Percentiles rank a stretch among this genome's conserved stretches.
Conservation (phyloP, 805 yeast species). For the Metschnikowia arizonensis region DNA sequence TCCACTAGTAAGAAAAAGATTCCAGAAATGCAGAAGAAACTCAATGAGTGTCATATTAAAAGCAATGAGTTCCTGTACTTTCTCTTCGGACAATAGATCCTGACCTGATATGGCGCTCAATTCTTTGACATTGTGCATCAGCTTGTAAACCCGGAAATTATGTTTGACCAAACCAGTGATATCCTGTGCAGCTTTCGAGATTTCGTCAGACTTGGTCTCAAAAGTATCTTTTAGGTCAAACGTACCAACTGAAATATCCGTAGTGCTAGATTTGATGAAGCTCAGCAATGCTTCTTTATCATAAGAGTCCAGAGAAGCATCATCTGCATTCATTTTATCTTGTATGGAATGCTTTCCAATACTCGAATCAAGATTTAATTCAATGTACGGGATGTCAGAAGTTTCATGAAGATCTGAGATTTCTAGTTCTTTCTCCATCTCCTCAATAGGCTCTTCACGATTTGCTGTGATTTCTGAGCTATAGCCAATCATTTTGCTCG, state of each 20-base stretch:
- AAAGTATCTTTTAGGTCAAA: conserved; percentile 30
- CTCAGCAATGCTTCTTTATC: conserved; percentile 2
- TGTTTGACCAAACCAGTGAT: conserved; percentile 46
- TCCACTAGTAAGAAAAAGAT: conserved; percentile 31
- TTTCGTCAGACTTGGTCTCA: conserved; percentile 28
- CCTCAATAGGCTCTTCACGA: conserved; percentile 25
- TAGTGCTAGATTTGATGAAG: conserved; percentile 16
- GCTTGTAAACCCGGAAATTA: conserved; percentile 53
- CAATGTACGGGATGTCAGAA: conserved; percentile 49
- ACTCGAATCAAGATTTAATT: conserved; percentile 36
- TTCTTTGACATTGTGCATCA: conserved; percentile 19
- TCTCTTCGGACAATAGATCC: conserved; percentile 34
- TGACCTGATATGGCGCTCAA: conserved; percentile 8
- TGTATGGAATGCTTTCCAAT: conserved; percentile 18
- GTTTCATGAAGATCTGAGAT: conserved; percentile 50
- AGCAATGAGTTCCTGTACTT: conserved; percentile 32
- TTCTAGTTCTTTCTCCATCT: conserved; percentile 42
- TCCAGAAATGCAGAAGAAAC: conserved; percentile 43
- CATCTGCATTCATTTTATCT: conserved; percentile 11
- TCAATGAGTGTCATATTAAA: conserved; percentile 40
- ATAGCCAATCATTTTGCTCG: conserved; percentile 67
- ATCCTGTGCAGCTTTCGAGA: conserved; percentile 41
- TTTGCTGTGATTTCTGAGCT: conserved; percentile 20
- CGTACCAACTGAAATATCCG: conserved; percentile 17
- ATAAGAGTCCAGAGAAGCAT: conserved; percentile 6